A percentile compares a stretch with the other conserved stretches of the same genome.
phyloP scores from a whole-genome alignment of 2,329 filamentous ascomycete species.

The Cyphellophora attinorum region DNA sequence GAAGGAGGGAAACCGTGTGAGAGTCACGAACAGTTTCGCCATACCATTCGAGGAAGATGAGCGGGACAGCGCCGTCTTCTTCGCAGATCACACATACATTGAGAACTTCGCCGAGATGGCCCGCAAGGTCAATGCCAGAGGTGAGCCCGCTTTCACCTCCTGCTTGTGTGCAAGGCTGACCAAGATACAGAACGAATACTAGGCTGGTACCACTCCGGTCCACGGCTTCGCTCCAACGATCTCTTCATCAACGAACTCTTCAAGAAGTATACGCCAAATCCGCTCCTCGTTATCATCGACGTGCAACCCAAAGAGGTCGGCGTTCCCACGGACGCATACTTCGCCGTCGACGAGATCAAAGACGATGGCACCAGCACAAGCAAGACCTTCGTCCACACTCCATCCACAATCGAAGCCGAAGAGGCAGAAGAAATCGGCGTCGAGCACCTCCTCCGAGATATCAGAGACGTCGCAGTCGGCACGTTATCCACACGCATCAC shows the following conservation, averaged over 20 bases:
- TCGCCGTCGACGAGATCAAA: slow-evolving; percentile 98
- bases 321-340: slow-evolving; percentile 96
- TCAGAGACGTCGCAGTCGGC: slow-evolving; percentile 93
- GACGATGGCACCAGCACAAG: slow-evolving; percentile 96
- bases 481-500: slow-evolving; percentile 95
- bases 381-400: slow-evolving; percentile 97
- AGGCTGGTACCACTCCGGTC: slow-evolving; percentile 98
- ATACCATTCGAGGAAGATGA: slow-evolving; percentile 99
- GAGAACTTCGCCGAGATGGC: slow-evolving; percentile 99
- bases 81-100: slow-evolving; percentile 98
- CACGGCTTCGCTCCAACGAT: slow-evolving; percentile 92
- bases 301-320: slow-evolving; percentile 97
- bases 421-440: slow-evolving; percentile 99
- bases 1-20: slow-evolving; percentile 91
- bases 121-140: slow-evolving; percentile 99
- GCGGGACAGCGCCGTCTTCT: slow-evolving; percentile 97
- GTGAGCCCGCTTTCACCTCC: too few species aligned
- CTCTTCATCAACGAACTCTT: slow-evolving; percentile 99
- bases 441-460: slow-evolving; percentile 93
- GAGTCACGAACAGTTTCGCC: slow-evolving; percentile 98
- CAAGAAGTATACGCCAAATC: slow-evolving; percentile 97
- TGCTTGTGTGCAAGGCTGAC: too few species aligned
- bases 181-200: slow-evolving; percentile 98
- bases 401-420: slow-evolving; percentile 96
- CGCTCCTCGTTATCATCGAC: slow-evolving; percentile 92